A percentile compares a stretch with the other conserved stretches of the same genome.
phyloP scores from a whole-genome alignment of 2,329 filamentous ascomycete genomes.

The Pseudocercospora fuligena region DNA sequence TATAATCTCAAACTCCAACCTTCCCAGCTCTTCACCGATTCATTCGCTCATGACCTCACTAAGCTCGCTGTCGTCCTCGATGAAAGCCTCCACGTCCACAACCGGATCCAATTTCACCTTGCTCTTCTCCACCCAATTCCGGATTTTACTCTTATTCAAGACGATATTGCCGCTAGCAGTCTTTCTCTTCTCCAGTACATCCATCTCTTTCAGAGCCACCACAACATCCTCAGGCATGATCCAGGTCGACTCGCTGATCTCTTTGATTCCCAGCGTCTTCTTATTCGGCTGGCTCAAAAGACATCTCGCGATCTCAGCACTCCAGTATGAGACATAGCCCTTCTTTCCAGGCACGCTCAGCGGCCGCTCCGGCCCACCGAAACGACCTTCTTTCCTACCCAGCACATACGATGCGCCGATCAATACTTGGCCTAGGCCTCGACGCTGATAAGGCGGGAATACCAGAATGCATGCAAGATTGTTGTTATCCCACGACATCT shows the following conservation, averaged over 20 bases:
- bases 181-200: constrained; percentile 64
- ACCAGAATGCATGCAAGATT: constrained; percentile 95
- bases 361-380: constrained; percentile 93
- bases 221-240: constrained; percentile 86
- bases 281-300: constrained; percentile 53
- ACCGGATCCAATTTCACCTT: constrained; percentile 66
- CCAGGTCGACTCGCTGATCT: constrained; percentile 78
- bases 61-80: constrained; percentile 64
- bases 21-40: not conserved
- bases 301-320: constrained; percentile 77
- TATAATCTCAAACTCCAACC: not conserved
- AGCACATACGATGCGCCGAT: constrained; percentile 96
- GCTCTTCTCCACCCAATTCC: constrained; percentile 69
- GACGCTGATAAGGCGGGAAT: constrained; percentile 93
- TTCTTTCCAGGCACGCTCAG: constrained; percentile 82
- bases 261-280: constrained; percentile 66
- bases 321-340: constrained; percentile 87
- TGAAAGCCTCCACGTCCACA: constrained; percentile 76
- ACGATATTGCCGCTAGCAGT: constrained; percentile 55
- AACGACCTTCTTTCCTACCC: constrained; percentile 76
- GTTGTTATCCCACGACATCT: constrained; percentile 98
- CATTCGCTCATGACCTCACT: constrained; percentile 24
- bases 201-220: constrained; percentile 78
- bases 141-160: constrained; percentile 63
- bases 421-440: constrained; percentile 82